Evolutionary conservation across 768 basidiomycete genomes (phyloP), one percentile per base, ranked within the genome.

Genomic region (Trametes elegans): DNA sequence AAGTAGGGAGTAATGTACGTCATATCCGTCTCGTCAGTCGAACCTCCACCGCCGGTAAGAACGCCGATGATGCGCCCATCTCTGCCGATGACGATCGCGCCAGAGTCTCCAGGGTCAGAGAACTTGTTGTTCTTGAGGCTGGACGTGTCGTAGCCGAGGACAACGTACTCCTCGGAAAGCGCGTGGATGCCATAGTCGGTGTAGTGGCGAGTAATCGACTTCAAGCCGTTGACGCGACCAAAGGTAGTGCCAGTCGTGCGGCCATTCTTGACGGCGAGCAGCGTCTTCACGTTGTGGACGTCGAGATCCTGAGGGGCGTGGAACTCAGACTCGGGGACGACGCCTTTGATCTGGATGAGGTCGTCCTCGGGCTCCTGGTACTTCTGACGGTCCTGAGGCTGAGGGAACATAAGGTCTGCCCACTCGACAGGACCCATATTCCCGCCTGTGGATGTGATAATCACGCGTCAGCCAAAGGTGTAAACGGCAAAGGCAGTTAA

Each of bases 381-480:
- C 10, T 72, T 70, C 44, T 61, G 64, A 55, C 62, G 68, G 44
- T 74, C 73, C 55, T 75, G 75, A 29, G 21, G 19, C 19, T 40
- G 39, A 7, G 39, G 18, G 39, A 40, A 40, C 39, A 40, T 40
- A 14, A 21, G 23, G 14, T 40, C 14, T 7, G 5, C 18, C 39
- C 39, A 40, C 7, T 40, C 39, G 14, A 21, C 19, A 7, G 39
- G 6, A 7, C 19, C 8, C 19, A 21, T 40, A 21, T 40, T 40
- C 7, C 39, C 39, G 21, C 39, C 39, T 40, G 39, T 40, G 31
- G 31, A 32, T 32, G 13, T 32, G 31, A n/a, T n/a, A n/a, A n/a
- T n/a, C n/a, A n/a, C n/a, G 31, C 31, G 31, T 7, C 31, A 32
- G 31, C 31, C 31, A 32, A 32, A 32, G 31, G 13, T 7, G 7